Evolutionary conservation across 2,329 filamentous ascomycete genomes (phyloP), one percentile per base, ranked within the genome.

Genomic region (Drechmeria coniospora): DNA sequence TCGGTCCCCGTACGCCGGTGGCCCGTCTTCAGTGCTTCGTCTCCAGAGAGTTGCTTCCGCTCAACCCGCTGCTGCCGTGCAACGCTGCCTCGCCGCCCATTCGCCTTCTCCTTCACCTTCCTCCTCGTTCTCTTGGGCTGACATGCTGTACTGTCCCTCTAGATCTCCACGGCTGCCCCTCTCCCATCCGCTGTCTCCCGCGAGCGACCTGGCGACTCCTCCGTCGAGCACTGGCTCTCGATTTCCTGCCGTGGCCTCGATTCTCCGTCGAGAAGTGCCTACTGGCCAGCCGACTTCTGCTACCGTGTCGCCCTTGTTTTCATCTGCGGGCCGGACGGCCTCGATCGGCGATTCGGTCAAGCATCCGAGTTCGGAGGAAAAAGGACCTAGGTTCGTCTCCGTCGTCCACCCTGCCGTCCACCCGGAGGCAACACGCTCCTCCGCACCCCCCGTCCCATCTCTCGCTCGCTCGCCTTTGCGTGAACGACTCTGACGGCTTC

Each of bases 111-210:
- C 4, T 17, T 21, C 8, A n/a, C n/a, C n/a, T n/a, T n/a, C n/a
- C n/a, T n/a, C n/a, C n/a, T n/a, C n/a, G n/a, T n/a, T n/a, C n/a
- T n/a, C 18, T 13, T 17, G 15, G 20, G 20, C 30, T 32, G 20
- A 32, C 30, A 15, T 21, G 19, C 12, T 14, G 8, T 4, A 18
- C n/a, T 14, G 14, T 15, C 22, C 17, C 26, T 21, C 17, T n/a
- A 69, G 65, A 58, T 62, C 57, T 29, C 55, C 51, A 39, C 54
- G 59, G 44, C 61, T 55, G 43, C 46, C 54, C 31, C 51, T 57
- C 35, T 60, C 63, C 24, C 68, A 63, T 41, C 64, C 65, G 37
- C 50, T 68, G 26, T 66, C 42, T 33, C 54, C 56, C 31, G 57
- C 54, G 32, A 59, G 49, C 41, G 50, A 38, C 32, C 50, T 54